Evolutionary conservation across 2,329 filamentous ascomycete species (phyloP).

Genomic region (Venturia pyrina): DNA sequence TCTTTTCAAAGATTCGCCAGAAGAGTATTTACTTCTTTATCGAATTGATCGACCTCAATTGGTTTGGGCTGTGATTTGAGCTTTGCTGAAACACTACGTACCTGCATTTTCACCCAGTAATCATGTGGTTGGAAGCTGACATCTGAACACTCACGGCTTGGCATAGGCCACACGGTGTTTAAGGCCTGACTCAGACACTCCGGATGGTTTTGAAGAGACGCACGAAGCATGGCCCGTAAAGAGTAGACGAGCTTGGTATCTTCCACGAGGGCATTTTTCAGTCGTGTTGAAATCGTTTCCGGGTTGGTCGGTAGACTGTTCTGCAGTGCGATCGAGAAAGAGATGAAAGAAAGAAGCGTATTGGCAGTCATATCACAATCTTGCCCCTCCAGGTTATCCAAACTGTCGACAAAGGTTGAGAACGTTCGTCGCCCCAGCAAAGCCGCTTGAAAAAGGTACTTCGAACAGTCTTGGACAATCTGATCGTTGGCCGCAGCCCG

Average conservation of each 20-base stretch:
- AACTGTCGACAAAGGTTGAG: constrained; percentile 18
- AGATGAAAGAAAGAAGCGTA: constrained; percentile 24
- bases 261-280: constrained; percentile 34
- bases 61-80: too few species aligned
- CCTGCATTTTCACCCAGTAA: constrained; percentile 19
- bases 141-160: constrained; percentile 14
- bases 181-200: constrained; percentile 28
- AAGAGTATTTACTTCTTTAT: too few species aligned
- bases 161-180: constrained; percentile 33
- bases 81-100: too few species aligned
- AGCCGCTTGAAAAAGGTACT: constrained; percentile 44
- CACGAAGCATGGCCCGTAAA: constrained; percentile 26
- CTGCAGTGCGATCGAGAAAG: constrained; percentile 36
- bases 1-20: too few species aligned
- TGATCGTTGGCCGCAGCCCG: too few species aligned
- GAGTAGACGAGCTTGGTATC: constrained; percentile 37
- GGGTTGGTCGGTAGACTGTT: constrained; percentile 34
- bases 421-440: constrained; percentile 46
- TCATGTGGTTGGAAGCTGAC: constrained; percentile 21
- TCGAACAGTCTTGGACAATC: constrained; percentile 19
- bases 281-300: constrained; percentile 21
- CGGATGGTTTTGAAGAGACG: constrained; percentile 24
- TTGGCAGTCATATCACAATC: not conserved
- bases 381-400: constrained; percentile 10
- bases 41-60: too few species aligned